A percentile compares a stretch with the other conserved stretches of the same genome.
Conservation (phyloP, 495 filamentous ascomycete genomes). For the Penicillium daleae region DNA sequence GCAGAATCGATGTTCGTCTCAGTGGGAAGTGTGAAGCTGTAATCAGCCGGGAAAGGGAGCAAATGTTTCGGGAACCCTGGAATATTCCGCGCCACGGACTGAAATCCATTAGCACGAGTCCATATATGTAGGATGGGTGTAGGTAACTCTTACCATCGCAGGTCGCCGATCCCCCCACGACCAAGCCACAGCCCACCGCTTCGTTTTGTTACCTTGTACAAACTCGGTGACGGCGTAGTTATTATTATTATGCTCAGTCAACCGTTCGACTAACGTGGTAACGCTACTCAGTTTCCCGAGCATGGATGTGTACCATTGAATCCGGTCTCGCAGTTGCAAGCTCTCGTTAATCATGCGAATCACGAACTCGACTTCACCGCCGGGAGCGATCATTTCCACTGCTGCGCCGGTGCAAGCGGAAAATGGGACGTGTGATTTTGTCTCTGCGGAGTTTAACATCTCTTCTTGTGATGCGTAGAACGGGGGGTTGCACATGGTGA, state of each 20-base stretch:
- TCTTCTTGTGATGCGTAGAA: conserved; percentile 81
- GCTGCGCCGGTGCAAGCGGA: conserved; percentile 81
- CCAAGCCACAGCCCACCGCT: conserved; percentile 89
- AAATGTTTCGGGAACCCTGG: conserved; percentile 60
- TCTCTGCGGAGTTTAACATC: conserved; percentile 62
- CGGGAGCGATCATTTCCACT: conserved; percentile 83
- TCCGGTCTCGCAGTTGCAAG: conserved; percentile 55
- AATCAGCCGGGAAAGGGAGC: conserved; percentile 61
- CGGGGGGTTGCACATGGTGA: conserved; percentile 93
- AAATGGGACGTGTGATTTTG: conserved; percentile 69
- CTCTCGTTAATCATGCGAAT: conserved; percentile 76
- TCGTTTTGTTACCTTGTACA: conserved; percentile 77
- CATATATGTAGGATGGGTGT: not conserved
- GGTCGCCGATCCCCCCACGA: conserved; percentile 75
- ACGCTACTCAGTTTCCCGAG: conserved; percentile 81
- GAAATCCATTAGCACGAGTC: conserved; percentile 14
- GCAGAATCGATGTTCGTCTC: conserved; percentile 32
- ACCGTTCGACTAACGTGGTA: conserved; percentile 59
- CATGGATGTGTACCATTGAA: conserved; percentile 93
- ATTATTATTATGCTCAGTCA: conserved; percentile 60
- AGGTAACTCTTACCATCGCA: conserved; percentile 47
- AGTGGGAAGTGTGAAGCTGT: conserved; percentile 45
- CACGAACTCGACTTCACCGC: conserved; percentile 85
- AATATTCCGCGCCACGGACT: conserved; percentile 61
- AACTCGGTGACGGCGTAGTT: conserved; percentile 89